phyloP scores from a whole-genome alignment of 305 asterid genomes.

The Fraxinus floribunda region DNA sequence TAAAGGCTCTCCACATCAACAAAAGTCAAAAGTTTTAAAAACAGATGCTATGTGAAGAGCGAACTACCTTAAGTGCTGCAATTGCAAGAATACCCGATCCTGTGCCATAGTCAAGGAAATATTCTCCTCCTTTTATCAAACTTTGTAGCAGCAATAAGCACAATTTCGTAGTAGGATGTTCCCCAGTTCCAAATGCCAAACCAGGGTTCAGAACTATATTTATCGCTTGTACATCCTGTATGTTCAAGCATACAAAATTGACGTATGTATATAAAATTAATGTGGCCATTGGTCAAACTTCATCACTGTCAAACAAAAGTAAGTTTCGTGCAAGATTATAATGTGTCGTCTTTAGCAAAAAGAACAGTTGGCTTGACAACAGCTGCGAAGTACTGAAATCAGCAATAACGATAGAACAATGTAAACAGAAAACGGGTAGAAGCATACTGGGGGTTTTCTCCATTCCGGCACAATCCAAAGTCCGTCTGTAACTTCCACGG shows the following conservation, averaged over 20 bases:
- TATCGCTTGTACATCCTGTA: conserved; percentile 67
- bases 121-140: conserved; percentile 71
- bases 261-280: neutral
- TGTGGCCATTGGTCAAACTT: neutral
- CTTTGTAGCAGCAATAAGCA: conserved; percentile 66
- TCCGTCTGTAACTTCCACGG: conserved; percentile 67
- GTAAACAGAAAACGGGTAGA: conserved; percentile 22
- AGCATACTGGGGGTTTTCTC: conserved; percentile 77
- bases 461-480: conserved; percentile 95
- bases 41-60: neutral
- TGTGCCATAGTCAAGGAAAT: conserved; percentile 88
- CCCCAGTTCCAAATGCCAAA: conserved; percentile 97
- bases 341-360: neutral
- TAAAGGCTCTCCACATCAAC: neutral
- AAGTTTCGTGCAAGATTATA: neutral
- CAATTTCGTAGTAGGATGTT: conserved; percentile 85
- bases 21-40: conserved; percentile 5
- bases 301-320: neutral
- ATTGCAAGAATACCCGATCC: conserved; percentile 93
- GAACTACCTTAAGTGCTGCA: conserved; percentile 77
- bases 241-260: conserved; percentile 20
- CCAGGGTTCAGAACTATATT: conserved; percentile 86
- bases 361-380: neutral
- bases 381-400: conserved; percentile 12
- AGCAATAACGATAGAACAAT: neutral